Evolutionary conservation across 495 filamentous ascomycete species (phyloP), one percentile per base, ranked within the genome.

Genomic region (Podospora bellae-mahoneyi): DNA sequence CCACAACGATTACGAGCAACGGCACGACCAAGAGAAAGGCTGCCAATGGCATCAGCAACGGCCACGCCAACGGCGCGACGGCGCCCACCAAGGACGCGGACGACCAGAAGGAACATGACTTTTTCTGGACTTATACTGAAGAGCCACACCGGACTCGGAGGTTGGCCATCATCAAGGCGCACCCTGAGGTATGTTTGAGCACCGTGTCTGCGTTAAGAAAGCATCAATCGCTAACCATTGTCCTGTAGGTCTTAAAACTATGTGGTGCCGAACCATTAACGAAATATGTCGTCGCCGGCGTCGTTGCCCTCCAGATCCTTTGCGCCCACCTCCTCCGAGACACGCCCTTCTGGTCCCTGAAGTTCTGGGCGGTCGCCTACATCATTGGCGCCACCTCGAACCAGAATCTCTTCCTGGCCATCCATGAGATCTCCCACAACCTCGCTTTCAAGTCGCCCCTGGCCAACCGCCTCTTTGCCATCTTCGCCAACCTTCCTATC

Each of bases 341-440:
- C 71, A 91, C 91, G 2, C 81, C 93, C 23, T 87, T 97, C 78
- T 84, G 94, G 68, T 94, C 92, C 71, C 91, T 86, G 84, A 83
- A 80, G 23, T 97, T 94, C 85, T 87, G 96, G 80, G 83, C 90
- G 56, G 90, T 91, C 0, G 92, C 92, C 66, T 99, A 99, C 82
- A 80, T 97, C 67, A 86, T 99, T 69, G 96, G 96, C 66, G 96
- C 95, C 7, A 99, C 96, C 0, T 87, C 93, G 54, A 99, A 98
- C 85, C 96, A 98, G 84, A 99, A 99, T 79, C 86, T 97, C 32
- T 99, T 99, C 84, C 88, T 99, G 10, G 93, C 96, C 60, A 99
- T 99, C 74, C 96, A 99, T 80, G 96, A 99, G 80, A 98, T 99
- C 77, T 95, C 92, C 23, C 96, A 99, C 81, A 99, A 98, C 71